These are phyloP conservation scores for Ceratobasidium sp. DNA, from an alignment of 1,284 basidiomycete species.

Conservation along the genomic window DNA sequence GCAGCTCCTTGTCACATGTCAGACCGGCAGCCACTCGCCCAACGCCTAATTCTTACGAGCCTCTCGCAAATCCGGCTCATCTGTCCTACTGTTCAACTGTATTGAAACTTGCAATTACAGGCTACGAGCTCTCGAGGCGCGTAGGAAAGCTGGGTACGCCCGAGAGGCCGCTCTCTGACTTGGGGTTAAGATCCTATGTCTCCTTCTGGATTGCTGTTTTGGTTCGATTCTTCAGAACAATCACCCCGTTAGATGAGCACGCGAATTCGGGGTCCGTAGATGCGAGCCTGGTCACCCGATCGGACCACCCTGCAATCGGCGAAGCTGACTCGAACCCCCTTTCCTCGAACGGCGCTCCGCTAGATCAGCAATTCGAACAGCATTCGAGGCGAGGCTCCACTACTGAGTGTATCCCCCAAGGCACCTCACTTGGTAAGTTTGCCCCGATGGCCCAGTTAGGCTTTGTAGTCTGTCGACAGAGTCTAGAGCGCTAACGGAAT, in stretches of 20 bases:
- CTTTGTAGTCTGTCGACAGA: constrained; percentile 28
- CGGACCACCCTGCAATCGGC: constrained; percentile 10
- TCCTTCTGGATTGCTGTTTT: constrained; percentile 90
- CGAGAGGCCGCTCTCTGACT: constrained; percentile 91
- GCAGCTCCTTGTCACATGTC: constrained; percentile 15
- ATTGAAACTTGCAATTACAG: constrained; percentile 51
- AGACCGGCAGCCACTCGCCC: constrained; percentile 13
- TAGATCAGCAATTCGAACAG: not conserved
- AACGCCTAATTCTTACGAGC: constrained; percentile 13
- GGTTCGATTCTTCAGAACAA: constrained; percentile 73
- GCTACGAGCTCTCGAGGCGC: constrained; percentile 87
- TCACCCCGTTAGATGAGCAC: constrained; percentile 19
- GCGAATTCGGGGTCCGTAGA: constrained; percentile 9
- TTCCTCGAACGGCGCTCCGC: not conserved
- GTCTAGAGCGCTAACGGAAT: constrained; percentile 18
- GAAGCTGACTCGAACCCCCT: not conserved
- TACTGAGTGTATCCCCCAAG: not conserved
- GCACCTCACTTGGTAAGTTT: constrained; percentile 46
- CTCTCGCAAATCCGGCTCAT: constrained; percentile 6
- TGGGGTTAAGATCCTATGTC: constrained; percentile 90
- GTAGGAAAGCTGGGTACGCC: constrained; percentile 87
- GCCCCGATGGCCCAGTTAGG: constrained; percentile 42
- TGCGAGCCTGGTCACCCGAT: no score
- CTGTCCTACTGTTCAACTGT: constrained; percentile 5
- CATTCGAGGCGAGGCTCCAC: not conserved